Conservation (phyloP, 495 filamentous ascomycete genomes). For the Letharia lupina region DNA sequence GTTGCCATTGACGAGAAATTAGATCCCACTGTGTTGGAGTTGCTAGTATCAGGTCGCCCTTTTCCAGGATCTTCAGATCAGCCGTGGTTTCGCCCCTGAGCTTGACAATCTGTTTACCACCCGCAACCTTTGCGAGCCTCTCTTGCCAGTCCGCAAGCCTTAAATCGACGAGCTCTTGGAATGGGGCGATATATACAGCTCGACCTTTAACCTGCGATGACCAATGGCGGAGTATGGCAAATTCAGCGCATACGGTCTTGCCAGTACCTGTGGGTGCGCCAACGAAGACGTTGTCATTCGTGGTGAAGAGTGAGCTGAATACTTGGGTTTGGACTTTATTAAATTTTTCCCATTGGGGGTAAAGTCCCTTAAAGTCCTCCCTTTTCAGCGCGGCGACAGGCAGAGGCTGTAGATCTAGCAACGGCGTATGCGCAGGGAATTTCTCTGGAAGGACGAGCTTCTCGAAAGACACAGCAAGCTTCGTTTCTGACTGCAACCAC, state of each 20-base stretch:
- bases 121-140: conserved; percentile 60
- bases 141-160: conserved; percentile 75
- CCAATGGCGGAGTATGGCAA: conserved; percentile 88
- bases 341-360: conserved; percentile 79
- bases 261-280: conserved; percentile 86
- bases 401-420: conserved; percentile 84
- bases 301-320: conserved; percentile 82
- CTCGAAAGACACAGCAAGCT: conserved; percentile 86
- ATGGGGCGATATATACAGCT: conserved; percentile 91
- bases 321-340: conserved; percentile 97
- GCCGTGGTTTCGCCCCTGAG: conserved; percentile 88
- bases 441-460: conserved; percentile 91
- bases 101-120: conserved; percentile 89
- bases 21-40: conserved; percentile 95
- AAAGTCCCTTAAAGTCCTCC: conserved; percentile 72
- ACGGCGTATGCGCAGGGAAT: conserved; percentile 85
- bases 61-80: conserved; percentile 82
- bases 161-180: conserved; percentile 85
- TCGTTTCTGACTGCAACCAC: conserved; percentile 97
- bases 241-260: conserved; percentile 94
- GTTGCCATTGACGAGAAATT: conserved; percentile 89
- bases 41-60: conserved; percentile 84
- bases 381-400: conserved; percentile 81
- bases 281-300: conserved; percentile 88
- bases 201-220: conserved; percentile 60